phyloP scores from a whole-genome alignment of 2,329 filamentous ascomycete species.

The Botryotinia narcissicola region DNA sequence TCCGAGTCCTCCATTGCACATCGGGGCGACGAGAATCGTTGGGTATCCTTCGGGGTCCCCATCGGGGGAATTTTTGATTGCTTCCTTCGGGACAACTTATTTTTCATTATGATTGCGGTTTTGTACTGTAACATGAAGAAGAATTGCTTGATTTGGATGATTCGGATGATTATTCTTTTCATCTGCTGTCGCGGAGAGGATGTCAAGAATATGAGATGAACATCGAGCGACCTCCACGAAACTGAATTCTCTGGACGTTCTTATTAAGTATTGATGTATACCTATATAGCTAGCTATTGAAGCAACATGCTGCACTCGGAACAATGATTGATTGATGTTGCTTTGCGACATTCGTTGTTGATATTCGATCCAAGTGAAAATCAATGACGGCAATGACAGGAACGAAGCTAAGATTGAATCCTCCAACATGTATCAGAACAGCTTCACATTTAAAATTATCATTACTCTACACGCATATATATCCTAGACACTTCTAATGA shows the following conservation, averaged over 20 bases:
- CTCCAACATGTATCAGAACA: not conserved
- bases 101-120: conserved; percentile 43
- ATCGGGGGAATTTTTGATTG: conserved; percentile 41
- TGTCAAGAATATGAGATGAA: too few species aligned
- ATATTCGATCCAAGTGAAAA: not conserved
- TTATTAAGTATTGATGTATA: too few species aligned
- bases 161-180: too few species aligned
- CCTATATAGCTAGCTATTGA: not conserved
- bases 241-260: too few species aligned
- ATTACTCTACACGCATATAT: too few species aligned
- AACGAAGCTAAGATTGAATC: not conserved
- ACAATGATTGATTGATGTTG: too few species aligned
- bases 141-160: conserved; percentile 18
- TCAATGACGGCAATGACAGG: not conserved
- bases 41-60: conserved; percentile 39
- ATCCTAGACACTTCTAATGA: not conserved
- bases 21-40: conserved; percentile 48
- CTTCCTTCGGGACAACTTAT: conserved; percentile 20
- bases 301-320: too few species aligned
- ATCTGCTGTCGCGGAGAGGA: not conserved
- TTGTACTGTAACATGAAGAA: conserved; percentile 41
- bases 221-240: too few species aligned
- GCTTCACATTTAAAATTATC: not conserved
- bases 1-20: conserved; percentile 59
- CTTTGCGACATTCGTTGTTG: not conserved